Evolutionary conservation across 495 filamentous ascomycete genomes (phyloP), one percentile per base, ranked within the genome.

Genomic region (Trypethelium eluteriae): DNA sequence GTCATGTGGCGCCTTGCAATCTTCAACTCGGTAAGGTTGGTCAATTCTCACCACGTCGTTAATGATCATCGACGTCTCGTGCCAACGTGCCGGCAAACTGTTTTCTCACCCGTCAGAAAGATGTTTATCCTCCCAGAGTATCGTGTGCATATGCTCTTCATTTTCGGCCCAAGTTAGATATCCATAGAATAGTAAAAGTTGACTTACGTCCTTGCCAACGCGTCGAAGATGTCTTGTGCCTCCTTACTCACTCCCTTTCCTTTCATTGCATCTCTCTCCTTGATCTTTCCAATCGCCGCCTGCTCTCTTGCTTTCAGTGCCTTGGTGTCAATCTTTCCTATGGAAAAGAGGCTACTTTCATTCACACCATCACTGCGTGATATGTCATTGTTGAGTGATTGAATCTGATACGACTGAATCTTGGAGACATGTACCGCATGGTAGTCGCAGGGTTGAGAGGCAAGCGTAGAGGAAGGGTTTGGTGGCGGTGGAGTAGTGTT

Each of bases 221-320:
- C 81, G 76, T 90, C 86, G 69, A 88, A 90, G 12, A 90, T 80
- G 53, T 88, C 88, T 73, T 90, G 88, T 32, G 81, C 86, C 68
- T 89, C 87, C 61, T 78, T 82, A 38, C 79, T 85, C 16, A 89
- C 88, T 6, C 83, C 85, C 70, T 83, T 86, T 10, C 86, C 87
- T 61, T 80, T 79, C 53, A 75, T 81, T 16, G 80, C 77, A 64
- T 85, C 84, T 16, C 75, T 74, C 63, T 86, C 84, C 47, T 83
- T 81, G 50, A 86, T 71, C 41, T 82, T 80, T 41, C 76, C 73
- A 18, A 88, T 72, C 10, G 82, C 81, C 61, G 78, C 81, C 25
- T 80, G 79, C 73, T 85, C 85, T 10, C 86, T 79, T 11, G 76
- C 70, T 69, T 79, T 79, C 68, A 88, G 75, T 10, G 82, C 79